These are phyloP conservation scores for Glarea lozoyensis DNA, from an alignment of 495 filamentous ascomycete genomes.

Conservation along the genomic window DNA sequence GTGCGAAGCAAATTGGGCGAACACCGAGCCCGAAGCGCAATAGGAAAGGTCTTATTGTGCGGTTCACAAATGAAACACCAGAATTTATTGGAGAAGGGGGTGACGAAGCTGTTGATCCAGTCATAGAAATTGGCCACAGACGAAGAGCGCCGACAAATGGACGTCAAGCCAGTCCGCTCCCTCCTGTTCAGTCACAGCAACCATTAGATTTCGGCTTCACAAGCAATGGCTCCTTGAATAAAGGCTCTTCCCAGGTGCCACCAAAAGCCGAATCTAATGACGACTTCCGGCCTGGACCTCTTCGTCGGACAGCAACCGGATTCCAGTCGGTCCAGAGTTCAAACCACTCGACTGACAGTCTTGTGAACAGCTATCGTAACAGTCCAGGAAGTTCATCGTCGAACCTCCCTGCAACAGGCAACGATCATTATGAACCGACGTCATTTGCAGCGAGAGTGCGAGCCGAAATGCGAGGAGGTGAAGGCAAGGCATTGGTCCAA, in stretches of 20 bases:
- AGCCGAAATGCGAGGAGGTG: constrained; percentile 67
- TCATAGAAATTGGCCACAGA: constrained; percentile 54
- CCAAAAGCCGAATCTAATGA: neutral
- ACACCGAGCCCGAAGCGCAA: constrained; percentile 24
- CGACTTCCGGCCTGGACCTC: neutral
- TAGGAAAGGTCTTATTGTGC: constrained; percentile 59
- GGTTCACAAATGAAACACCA: constrained; percentile 56
- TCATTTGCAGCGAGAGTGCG: constrained; percentile 48
- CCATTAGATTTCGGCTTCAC: constrained; percentile 5
- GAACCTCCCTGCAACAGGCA: neutral
- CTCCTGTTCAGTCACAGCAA: constrained; percentile 26
- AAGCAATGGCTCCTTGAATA: neutral
- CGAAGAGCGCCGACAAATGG: constrained; percentile 25
- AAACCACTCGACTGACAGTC: neutral
- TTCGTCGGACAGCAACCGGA: neutral
- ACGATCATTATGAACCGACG: constrained; percentile 6
- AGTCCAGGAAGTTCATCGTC: neutral
- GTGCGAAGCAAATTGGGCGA: constrained; percentile 5
- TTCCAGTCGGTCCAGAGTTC: neutral
- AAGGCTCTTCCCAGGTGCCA: neutral
- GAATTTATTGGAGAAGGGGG: constrained; percentile 82
- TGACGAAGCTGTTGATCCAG: constrained; percentile 65
- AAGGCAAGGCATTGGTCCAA: constrained; percentile 58
- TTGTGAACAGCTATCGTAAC: too few species aligned
- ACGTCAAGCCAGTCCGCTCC: too few species aligned